Conservation (phyloP, 345 rosid species). For the Theobroma cacao region DNA sequence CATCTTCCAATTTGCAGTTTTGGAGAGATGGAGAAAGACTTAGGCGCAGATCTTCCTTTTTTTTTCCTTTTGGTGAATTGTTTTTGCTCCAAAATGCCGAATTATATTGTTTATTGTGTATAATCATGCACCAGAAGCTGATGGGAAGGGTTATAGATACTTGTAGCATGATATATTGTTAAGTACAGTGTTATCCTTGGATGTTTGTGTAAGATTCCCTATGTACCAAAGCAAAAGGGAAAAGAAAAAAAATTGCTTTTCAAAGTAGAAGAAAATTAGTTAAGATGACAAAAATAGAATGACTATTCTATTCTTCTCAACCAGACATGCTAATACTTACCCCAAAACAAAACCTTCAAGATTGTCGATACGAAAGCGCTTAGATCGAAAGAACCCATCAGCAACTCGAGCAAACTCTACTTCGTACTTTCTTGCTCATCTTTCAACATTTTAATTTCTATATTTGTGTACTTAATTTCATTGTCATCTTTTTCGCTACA, state of each 20-base stretch:
- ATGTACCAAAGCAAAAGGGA: neutral
- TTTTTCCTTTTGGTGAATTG: neutral
- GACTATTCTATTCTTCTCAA: too few species aligned
- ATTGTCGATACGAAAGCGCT: too few species aligned
- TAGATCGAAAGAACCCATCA: too few species aligned
- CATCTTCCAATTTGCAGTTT: neutral
- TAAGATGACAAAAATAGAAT: too few species aligned
- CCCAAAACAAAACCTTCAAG: too few species aligned
- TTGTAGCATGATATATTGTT: neutral
- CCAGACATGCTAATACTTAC: too few species aligned
- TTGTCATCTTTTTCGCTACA: too few species aligned
- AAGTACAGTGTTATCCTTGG: neutral
- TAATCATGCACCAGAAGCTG: neutral
- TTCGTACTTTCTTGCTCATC: too few species aligned
- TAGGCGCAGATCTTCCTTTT: neutral
- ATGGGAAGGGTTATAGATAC: neutral
- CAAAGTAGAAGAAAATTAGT: too few species aligned
- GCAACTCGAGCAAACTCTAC: too few species aligned
- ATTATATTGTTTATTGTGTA: neutral
- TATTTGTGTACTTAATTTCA: too few species aligned
- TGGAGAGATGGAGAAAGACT: neutral
- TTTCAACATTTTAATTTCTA: too few species aligned
- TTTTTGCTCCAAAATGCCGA: neutral
- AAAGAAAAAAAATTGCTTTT: neutral
- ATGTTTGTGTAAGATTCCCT: neutral